Conservation (phyloP, 2,329 filamentous ascomycete species). For the Hypoxylon sp. region DNA sequence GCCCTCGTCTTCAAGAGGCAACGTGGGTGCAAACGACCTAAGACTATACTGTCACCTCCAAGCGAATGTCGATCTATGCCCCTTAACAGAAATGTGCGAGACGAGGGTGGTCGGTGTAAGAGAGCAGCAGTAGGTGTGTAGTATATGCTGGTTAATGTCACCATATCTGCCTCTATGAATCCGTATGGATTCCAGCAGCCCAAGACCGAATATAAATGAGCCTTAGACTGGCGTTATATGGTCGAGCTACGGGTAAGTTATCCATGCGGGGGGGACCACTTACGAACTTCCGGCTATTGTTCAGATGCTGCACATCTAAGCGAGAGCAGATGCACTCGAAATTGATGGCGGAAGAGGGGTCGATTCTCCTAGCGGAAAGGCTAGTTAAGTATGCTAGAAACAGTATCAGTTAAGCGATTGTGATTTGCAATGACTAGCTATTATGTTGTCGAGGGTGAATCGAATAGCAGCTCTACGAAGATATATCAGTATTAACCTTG, state of each 20-base stretch:
- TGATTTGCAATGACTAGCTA: constrained; percentile 9
- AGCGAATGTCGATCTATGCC: constrained; percentile 16
- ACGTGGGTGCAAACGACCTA: constrained; percentile 10
- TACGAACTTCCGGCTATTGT: constrained; percentile 38
- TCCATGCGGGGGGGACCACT: constrained; percentile 29
- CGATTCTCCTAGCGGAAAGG: constrained; percentile 18
- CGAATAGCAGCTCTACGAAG: constrained; percentile 1
- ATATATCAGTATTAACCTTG: no score
- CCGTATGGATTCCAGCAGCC: constrained; percentile 13
- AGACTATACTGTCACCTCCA: constrained; percentile 1
- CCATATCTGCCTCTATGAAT: constrained; percentile 8
- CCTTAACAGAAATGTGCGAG: constrained; percentile 1
- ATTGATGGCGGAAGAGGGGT: constrained; percentile 33
- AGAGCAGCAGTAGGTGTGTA: constrained; percentile 6
- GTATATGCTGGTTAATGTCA: constrained; percentile 9
- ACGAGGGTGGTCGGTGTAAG: constrained; percentile 9
- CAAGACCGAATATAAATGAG: constrained; percentile 27
- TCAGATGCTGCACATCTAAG: constrained; percentile 27
- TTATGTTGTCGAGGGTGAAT: background rate
- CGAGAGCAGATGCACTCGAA: constrained; percentile 22
- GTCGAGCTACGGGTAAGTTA: constrained; percentile 31
- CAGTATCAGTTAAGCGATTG: constrained; percentile 8
- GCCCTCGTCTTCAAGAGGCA: constrained; percentile 11
- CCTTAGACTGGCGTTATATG: constrained; percentile 30
- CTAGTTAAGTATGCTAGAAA: constrained; percentile 11